These are phyloP conservation scores for Lactarius sp. DNA, from an alignment of 768 basidiomycete species.

Conservation along the genomic window DNA sequence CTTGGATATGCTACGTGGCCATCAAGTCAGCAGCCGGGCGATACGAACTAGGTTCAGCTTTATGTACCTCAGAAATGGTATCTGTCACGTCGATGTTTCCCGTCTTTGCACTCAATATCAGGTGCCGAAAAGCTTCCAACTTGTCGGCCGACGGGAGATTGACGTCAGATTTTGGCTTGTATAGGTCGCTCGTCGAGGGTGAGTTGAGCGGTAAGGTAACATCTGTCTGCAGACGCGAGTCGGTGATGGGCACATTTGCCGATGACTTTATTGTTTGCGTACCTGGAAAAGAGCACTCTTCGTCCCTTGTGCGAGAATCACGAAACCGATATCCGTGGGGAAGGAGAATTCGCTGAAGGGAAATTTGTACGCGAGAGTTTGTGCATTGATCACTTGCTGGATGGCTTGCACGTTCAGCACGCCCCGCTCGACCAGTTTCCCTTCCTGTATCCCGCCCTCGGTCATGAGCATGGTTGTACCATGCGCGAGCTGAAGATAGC, in stretches of 20 bases:
- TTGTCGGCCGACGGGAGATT: conserved; percentile 43
- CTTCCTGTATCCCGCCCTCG: conserved; percentile 65
- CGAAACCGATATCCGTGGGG: conserved; percentile 63
- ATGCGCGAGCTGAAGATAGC: conserved; percentile 64
- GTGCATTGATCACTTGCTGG: conserved; percentile 58
- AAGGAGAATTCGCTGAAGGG: conserved; percentile 72
- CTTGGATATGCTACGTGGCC: conserved; percentile 57
- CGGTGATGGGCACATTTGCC: not conserved
- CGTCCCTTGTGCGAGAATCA: conserved; percentile 57
- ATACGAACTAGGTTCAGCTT: conserved; percentile 13
- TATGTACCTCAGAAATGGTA: conserved; percentile 51
- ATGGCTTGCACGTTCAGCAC: conserved; percentile 56
- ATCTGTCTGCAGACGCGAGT: conserved; percentile 45
- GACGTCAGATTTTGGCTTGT: conserved; percentile 45
- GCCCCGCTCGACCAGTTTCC: conserved; percentile 57
- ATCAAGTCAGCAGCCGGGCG: not conserved
- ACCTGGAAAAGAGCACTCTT: conserved; percentile 75
- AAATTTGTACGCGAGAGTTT: conserved; percentile 69
- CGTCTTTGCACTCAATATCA: conserved; percentile 56
- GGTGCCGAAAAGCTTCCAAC: conserved; percentile 50
- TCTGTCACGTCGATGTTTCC: conserved; percentile 53
- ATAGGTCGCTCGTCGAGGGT: conserved; percentile 37
- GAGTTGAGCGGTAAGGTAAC: conserved; percentile 45
- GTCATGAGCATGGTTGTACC: conserved; percentile 58
- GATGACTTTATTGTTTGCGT: not conserved